These are phyloP conservation scores for Rhizopogon sp. DNA, from an alignment of 768 basidiomycete genomes.

Conservation along the genomic window DNA sequence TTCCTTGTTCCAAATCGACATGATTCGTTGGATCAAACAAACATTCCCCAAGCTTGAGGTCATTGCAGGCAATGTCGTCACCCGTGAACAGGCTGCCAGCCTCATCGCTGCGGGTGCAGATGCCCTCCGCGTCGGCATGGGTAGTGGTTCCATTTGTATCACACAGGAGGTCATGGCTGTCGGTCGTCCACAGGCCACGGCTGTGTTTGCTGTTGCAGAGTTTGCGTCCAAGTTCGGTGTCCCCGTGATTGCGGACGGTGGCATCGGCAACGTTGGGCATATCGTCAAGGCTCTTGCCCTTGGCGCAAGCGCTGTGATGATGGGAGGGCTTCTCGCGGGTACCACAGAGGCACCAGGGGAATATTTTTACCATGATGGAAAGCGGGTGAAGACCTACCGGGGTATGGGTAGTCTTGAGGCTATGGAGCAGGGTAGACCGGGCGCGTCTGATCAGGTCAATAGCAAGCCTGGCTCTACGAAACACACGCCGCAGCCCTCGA, in stretches of 20 bases:
- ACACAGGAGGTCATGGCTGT: conserved; percentile 99
- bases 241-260: conserved; percentile 95
- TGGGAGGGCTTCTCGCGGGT: conserved; percentile 94
- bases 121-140: conserved; percentile 93
- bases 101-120: conserved; percentile 95
- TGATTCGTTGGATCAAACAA: conserved; percentile 89
- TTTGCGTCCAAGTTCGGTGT: conserved; percentile 92
- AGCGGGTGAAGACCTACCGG: conserved; percentile 97
- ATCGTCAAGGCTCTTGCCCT: conserved; percentile 94
- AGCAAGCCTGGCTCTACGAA: conserved; percentile 32
- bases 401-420: conserved; percentile 97
- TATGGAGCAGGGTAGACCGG: conserved; percentile 73
- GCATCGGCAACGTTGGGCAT: conserved; percentile 92
- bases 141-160: conserved; percentile 97
- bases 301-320: conserved; percentile 96
- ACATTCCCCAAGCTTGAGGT: conserved; percentile 85
- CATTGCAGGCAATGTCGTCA: conserved; percentile 97
- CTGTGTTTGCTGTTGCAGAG: conserved; percentile 93
- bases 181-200: conserved; percentile 94
- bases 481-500: too few relatives aligned
- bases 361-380: conserved; percentile 99
- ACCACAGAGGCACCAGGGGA: conserved; percentile 97
- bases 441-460: conserved; percentile 13
- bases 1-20: conserved; percentile 88
- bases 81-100: conserved; percentile 91